Percentiles rank a stretch among this genome's conserved stretches.
These are phyloP conservation scores for Lactarius trivialis DNA, from an alignment of 768 basidiomycete genomes.

Conservation along the genomic window DNA sequence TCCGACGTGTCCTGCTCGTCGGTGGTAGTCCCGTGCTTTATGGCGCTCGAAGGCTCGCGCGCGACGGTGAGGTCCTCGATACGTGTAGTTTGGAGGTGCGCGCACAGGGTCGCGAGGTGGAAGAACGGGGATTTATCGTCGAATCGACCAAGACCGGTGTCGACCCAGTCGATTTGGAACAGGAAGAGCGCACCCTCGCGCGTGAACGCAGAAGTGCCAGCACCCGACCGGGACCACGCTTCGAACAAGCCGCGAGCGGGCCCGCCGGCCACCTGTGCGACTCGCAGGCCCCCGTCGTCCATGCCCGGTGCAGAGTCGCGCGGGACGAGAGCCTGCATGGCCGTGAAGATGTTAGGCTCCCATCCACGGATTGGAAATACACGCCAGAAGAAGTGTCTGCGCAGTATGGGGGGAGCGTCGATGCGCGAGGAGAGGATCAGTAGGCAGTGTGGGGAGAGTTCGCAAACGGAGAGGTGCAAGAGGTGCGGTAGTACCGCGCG, in stretches of 20 bases:
- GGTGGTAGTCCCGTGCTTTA: too few species aligned
- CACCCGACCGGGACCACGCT: neutral
- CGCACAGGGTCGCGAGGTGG: constrained; percentile 1
- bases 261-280: neutral
- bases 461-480: constrained; percentile 3
- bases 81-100: neutral
- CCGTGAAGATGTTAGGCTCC: neutral
- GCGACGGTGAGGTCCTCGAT: neutral
- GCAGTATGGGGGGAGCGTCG: constrained; percentile 8
- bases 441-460: neutral
- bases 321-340: constrained; percentile 2
- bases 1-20: too few species aligned
- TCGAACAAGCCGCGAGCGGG: neutral
- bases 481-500: neutral
- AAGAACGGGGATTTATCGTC: neutral
- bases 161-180: neutral
- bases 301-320: neutral
- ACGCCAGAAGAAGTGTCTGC: constrained; percentile 14
- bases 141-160: too few species aligned
- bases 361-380: too few species aligned
- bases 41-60: neutral
- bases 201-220: too few species aligned
- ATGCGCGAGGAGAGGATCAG: constrained; percentile 1
- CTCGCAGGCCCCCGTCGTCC: neutral
- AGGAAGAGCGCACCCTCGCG: constrained; percentile 2